A percentile compares a stretch with the other conserved stretches of the same genome.
Evolutionary conservation across 345 rosid genomes (phyloP).

Genomic region (Hibiscus mutabilis): DNA sequence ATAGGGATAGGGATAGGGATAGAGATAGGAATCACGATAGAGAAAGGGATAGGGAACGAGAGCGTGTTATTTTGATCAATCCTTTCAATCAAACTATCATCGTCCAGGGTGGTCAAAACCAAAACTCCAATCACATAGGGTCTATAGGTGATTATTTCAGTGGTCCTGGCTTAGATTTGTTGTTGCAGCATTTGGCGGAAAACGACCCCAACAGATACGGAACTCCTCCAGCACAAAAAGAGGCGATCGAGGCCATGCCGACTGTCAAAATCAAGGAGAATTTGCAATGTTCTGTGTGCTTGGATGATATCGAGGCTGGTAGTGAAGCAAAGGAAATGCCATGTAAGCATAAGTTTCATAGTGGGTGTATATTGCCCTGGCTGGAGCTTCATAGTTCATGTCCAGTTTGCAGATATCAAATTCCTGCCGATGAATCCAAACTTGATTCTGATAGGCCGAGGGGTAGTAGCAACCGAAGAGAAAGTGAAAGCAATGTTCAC

Average conservation of each 20-base stretch:
- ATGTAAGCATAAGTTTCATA: slow-evolving; percentile 80
- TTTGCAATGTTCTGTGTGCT: slow-evolving; percentile 71
- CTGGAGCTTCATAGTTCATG: slow-evolving; percentile 87
- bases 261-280: slow-evolving; percentile 39
- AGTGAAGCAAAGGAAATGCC: slow-evolving; percentile 76
- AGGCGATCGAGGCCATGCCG: slow-evolving; percentile 57
- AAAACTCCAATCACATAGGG: slow-evolving; percentile 35
- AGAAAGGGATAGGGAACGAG: slow-evolving; percentile 19
- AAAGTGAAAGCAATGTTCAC: slow-evolving; percentile 23
- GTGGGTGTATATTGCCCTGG: slow-evolving; percentile 75
- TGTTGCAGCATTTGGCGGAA: slow-evolving; percentile 79
- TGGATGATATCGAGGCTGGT: slow-evolving; percentile 74
- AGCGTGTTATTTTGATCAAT: slow-evolving; percentile 41
- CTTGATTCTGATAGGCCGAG: slow-evolving; percentile 35
- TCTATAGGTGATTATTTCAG: slow-evolving; percentile 72
- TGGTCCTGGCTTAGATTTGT: slow-evolving; percentile 73
- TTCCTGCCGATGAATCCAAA: slow-evolving; percentile 68
- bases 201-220: slow-evolving; percentile 69
- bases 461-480: slow-evolving; percentile 19
- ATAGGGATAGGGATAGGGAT: slow-evolving; percentile 24
- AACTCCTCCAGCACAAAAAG: slow-evolving; percentile 74
- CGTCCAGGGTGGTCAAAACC: slow-evolving; percentile 42
- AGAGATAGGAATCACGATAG: neutral
- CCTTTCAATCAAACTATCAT: slow-evolving; percentile 42
- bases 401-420: slow-evolving; percentile 76